Percentiles rank a stretch among this genome's conserved stretches.
These are phyloP conservation scores for Aspergillus hortae DNA, from an alignment of 2,329 filamentous ascomycete genomes.

Conservation along the genomic window DNA sequence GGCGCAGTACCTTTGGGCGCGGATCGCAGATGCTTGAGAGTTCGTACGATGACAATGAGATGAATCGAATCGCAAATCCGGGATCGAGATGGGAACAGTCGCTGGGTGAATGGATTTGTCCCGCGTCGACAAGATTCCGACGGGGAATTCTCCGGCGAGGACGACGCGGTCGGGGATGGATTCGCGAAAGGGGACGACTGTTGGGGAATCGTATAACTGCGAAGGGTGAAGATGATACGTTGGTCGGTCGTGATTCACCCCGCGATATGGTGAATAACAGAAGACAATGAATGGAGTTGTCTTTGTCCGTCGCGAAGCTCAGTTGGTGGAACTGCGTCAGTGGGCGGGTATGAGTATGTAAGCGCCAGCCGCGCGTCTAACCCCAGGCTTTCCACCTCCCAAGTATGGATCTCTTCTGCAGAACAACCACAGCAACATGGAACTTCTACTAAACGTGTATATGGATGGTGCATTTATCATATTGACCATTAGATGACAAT, in stretches of 20 bases:
- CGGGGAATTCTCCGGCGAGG: too few relatives aligned
- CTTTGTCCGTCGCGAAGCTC: not conserved
- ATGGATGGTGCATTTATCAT: too few relatives aligned
- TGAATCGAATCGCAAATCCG: not conserved
- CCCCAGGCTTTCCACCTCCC: not conserved
- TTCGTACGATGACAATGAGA: not conserved
- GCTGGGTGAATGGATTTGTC: not conserved
- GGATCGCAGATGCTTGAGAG: not conserved
- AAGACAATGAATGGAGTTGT: not conserved
- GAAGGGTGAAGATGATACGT: too few relatives aligned
- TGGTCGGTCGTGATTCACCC: too few relatives aligned
- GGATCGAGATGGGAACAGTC: not conserved
- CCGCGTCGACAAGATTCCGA: not conserved
- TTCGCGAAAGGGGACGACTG: not conserved
- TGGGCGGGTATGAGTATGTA: not conserved
- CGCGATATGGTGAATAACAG: not conserved
- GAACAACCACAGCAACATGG: not conserved
- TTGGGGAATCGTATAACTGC: not conserved
- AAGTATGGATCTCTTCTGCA: not conserved
- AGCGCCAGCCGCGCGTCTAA: not conserved
- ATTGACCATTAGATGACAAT: too few relatives aligned
- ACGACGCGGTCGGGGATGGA: too few relatives aligned
- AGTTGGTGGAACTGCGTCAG: not conserved
- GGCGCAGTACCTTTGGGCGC: constrained; percentile 1
- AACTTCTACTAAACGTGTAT: too few relatives aligned